Evolutionary conservation across 371 early-diverging fungal genomes (phyloP).

Genomic region (Capillidium heterosporum): DNA sequence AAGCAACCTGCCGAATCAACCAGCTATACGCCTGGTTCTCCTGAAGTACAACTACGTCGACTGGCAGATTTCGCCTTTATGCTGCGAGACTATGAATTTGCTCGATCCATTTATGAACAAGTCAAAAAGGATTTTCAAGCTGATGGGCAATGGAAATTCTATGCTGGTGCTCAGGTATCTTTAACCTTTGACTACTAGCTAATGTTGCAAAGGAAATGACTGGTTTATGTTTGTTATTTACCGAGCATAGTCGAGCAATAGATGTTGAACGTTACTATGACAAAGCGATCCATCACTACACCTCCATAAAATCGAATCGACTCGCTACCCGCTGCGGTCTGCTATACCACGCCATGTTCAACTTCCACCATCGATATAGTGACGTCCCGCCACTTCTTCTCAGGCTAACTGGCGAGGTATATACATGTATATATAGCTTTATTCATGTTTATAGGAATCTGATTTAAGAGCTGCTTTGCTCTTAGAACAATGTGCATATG

Average conservation of each 20-base stretch:
- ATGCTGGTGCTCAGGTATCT: conserved; percentile 55
- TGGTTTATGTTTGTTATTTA: conserved; percentile 60
- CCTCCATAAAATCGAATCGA: conserved; percentile 19
- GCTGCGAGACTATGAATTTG: conserved; percentile 81
- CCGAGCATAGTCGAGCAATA: conserved; percentile 28
- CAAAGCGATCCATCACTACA: conserved; percentile 43
- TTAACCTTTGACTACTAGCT: neutral
- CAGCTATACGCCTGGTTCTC: conserved; percentile 20
- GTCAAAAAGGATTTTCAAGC: conserved; percentile 75
- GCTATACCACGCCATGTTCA: conserved; percentile 64
- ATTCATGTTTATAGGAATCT: conserved; percentile 20
- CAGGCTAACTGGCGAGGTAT: conserved; percentile 51
- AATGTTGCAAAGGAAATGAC: conserved; percentile 59
- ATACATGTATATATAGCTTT: neutral
- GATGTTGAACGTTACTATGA: conserved; percentile 64
- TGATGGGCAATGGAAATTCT: conserved; percentile 66
- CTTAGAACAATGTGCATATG: conserved; percentile 76
- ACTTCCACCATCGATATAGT: conserved; percentile 37
- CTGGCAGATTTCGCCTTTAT: conserved; percentile 91
- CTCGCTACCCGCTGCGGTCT: conserved; percentile 31
- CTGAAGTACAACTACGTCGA: conserved; percentile 78
- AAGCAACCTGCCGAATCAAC: conserved; percentile 14
- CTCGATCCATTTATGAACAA: conserved; percentile 69
- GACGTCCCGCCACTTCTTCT: conserved; percentile 50
- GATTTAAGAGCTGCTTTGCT: conserved; percentile 60